Evolutionary conservation across 2,329 filamentous ascomycete genomes (phyloP), one percentile per base, ranked within the genome.

Genomic region (Nigrospora sphaerica): DNA sequence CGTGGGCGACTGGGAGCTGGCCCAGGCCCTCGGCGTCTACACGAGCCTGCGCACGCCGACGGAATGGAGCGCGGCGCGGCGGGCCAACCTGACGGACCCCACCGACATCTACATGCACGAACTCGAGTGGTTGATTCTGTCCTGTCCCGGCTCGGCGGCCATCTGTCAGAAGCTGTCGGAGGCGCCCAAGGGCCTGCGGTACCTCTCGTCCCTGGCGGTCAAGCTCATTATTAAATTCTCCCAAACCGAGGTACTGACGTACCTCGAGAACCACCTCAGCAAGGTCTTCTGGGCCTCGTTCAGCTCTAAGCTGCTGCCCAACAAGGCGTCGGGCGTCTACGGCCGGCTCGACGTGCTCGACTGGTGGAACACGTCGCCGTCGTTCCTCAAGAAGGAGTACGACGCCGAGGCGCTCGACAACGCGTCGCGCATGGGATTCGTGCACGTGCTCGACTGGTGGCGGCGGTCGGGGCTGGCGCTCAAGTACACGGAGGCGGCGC

Each of bases 161-260:
- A 84, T 95, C 51, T 88, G 88, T 61, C 78, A 81, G 44, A 83
- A 88, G 57, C 77, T 95, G 36, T 79, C 85, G 7, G 67, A 80
- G 34, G 85, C 87, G 16, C 83, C 86, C 0, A 81, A 85, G 32
- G 80, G 80, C 23, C 85, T 88, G 53, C 71, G 72, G 52, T 74
- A 85, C 52, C 74, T 96, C 12, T 93, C 90, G 0, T 85, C 85
- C 3, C 73, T 95, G 1, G 87, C 88, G 34, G 86, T 93, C 51
- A 90, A 91, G 58, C 78, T 95, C 36, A 90, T 95, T 55, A 89
- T 96, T 70, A 90, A 93, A 54, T 96, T 96, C 62, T 87, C 85
- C 37, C 83, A 92, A 55, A 86, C 85, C 14, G 81, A 86, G 12
- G 80, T 95, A 4, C 78, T 97, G 32, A 78, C 80, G 2, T 90